Base-by-base conservation (phyloP, 2,329 filamentous ascomycete species). In the Stemphylium beticola region DNA sequence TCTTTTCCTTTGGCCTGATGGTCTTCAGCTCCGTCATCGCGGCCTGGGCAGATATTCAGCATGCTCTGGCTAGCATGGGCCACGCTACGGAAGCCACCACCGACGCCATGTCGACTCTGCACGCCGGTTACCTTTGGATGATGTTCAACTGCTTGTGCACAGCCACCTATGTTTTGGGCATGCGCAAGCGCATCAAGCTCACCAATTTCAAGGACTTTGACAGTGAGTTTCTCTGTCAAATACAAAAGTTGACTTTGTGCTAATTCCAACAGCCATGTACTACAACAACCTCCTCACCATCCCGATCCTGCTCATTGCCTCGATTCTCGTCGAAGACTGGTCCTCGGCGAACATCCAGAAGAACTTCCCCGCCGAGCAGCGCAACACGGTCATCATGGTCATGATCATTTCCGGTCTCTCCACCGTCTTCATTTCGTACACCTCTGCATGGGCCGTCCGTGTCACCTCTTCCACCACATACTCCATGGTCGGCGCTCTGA, bases 151-250 rank as follows among this genome's bases (percentile, higher is more conserved):
- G 96, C 70, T 86, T 98, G 75, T 97, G 92, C 83, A 93, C 91
- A 24, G 92, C 95, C 1, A 86, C 91, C 18, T 98, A 96, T 69
- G 83, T 98, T 41, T 80, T 99, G 61, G 86, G 90, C 65, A 98
- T 97, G 93, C 89, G 95, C 75, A 98, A 98, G 84, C 89, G 96
- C 64, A 98, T 99, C 77, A 98, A 98, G 88, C 87, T 96, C 79
- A 97, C 96, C 82, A 97, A 96, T 83, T 98, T 99, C 81, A 97
- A 96, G 84, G 95, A 98, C 76, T 98, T 96, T 82, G 95, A 99
- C 77, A 96, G 93, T 97, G 84, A 79, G 93, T 55, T 40, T 22
- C 4, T n/a, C 26, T 2, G 18, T 7, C 2, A 6, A 9, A 3
- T 4, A 8, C 8, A 15, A 4, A 12, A 8, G 11, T 12, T 0